phyloP scores from a whole-genome alignment of 805 yeast genomes.

The Debaryomyces tyrocola region DNA sequence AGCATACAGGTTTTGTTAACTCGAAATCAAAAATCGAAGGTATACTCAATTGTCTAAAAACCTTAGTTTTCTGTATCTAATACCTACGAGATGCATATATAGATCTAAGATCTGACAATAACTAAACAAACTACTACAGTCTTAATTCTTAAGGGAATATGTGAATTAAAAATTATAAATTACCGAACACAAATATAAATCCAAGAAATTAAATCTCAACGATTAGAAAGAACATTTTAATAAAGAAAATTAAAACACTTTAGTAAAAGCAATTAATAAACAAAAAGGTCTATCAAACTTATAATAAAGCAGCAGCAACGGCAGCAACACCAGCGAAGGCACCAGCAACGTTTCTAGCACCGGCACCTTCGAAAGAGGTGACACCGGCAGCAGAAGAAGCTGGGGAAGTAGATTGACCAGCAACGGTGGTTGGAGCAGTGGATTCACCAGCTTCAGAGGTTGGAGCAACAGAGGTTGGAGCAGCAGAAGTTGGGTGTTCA shows the following conservation, averaged over 20 bases:
- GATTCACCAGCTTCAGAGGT: conserved; percentile 8
- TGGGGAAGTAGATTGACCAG: neutral
- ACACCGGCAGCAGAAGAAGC: conserved; percentile 18
- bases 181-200: neutral
- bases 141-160: no score
- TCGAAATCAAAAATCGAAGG: no score
- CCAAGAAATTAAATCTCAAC: neutral
- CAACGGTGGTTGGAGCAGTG: conserved; percentile 13
- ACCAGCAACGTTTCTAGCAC: conserved; percentile 45
- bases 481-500: neutral
- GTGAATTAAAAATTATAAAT: neutral
- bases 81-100: no score
- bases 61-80: no score
- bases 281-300: conserved; percentile 16
- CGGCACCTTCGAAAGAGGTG: conserved; percentile 33
- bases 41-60: no score
- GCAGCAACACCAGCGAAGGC: conserved; percentile 56
- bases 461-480: conserved; percentile 10
- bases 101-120: no score
- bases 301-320: conserved; percentile 48
- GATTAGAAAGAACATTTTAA: neutral
- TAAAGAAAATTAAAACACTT: neutral
- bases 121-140: no score
- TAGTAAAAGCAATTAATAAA: neutral
- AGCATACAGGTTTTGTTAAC: no score